Evolutionary conservation across 805 yeast genomes (phyloP), one percentile per base, ranked within the genome.

Genomic region (Kurtzmaniella cleridarum): DNA sequence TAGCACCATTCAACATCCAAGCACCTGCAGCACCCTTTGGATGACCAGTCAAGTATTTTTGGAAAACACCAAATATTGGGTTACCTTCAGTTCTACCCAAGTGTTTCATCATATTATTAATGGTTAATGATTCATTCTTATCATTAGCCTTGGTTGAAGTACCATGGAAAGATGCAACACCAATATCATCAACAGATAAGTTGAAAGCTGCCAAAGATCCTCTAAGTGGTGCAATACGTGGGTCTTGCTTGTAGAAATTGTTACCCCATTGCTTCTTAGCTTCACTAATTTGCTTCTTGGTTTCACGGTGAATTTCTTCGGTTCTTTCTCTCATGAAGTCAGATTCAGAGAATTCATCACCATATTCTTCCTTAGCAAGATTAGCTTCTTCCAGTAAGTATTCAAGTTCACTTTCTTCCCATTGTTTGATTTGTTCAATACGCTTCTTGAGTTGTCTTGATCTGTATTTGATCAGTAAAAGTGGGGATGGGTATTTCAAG

Each of bases 21-120:
- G 99, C 98, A 77, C 97, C 99, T 42, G 99, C 99, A 55, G 98
- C 98, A 79, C 99, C 99, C 85, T 93, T 93, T 56, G 98, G 98
- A 75, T 93, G 99, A 71, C 99, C 99, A 55, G 99, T 93, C 60
- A 93, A 79, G 80, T 78, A 93, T 71, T 93, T 93, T 72, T 93
- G 99, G 95, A 95, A 91, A 40, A 93, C 95, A 78, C 98, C 97
- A 53, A 84, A 75, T 36, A 95, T 90, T 47, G 98, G 95, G 72
- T 93, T 95, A 71, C 99, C 99, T 71, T 86, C 89, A 41, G 95
- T 71, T 72, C 99, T 84, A 53, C 98, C 98, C 60, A 93, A 75
- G 62, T 93, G 98, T 58, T 75, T 70, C 81, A 95, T 84, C 97
- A 95, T 93, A 54, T 75, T 69, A 64, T 93, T 83, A 63, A 95